Conservation (phyloP, 2,329 filamentous ascomycete genomes). For the Didymella glomerata region DNA sequence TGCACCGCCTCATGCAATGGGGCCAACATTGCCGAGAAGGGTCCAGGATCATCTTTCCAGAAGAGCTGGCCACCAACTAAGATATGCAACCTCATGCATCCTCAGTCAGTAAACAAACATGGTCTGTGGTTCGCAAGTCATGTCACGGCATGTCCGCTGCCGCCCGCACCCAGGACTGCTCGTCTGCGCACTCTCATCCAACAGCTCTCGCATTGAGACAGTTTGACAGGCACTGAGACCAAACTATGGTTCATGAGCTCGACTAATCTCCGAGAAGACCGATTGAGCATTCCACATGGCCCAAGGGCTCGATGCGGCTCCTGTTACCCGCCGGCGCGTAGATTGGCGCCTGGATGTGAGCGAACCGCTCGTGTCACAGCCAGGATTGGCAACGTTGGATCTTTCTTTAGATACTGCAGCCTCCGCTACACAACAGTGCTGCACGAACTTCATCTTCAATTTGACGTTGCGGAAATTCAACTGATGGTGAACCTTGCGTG, state of each 20-base stretch:
- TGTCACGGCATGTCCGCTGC: slow-evolving; percentile 35
- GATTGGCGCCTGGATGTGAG: slow-evolving; percentile 4
- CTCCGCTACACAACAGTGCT: slow-evolving; percentile 27
- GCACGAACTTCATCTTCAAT: slow-evolving; percentile 26
- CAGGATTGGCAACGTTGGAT: slow-evolving; percentile 14
- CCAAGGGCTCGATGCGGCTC: slow-evolving; percentile 44
- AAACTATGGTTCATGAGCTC: slow-evolving; percentile 18
- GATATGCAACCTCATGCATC: slow-evolving; percentile 27
- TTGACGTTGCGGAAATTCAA: slow-evolving; percentile 14
- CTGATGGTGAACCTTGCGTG: slow-evolving; percentile 24
- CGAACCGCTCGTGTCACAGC: slow-evolving; percentile 13
- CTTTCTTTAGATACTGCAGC: slow-evolving; percentile 22
- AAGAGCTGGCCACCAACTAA: slow-evolving; percentile 28
- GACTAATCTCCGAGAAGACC: slow-evolving; percentile 19
- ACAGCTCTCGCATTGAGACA: slow-evolving; percentile 22
- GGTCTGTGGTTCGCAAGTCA: slow-evolving; percentile 24
- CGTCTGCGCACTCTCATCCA: slow-evolving; percentile 25
- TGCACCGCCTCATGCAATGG: slow-evolving; percentile 40
- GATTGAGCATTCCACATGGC: slow-evolving; percentile 26
- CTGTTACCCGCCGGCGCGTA: slow-evolving; percentile 19
- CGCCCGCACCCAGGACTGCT: slow-evolving; percentile 15
- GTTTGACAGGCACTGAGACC: slow-evolving; percentile 23
- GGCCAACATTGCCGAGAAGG: slow-evolving; percentile 24
- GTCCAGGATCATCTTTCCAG: slow-evolving; percentile 30
- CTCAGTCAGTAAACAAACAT: slow-evolving; percentile 27